Base-by-base conservation (phyloP, 345 rosid species). In the Lepidium didymum region DNA sequence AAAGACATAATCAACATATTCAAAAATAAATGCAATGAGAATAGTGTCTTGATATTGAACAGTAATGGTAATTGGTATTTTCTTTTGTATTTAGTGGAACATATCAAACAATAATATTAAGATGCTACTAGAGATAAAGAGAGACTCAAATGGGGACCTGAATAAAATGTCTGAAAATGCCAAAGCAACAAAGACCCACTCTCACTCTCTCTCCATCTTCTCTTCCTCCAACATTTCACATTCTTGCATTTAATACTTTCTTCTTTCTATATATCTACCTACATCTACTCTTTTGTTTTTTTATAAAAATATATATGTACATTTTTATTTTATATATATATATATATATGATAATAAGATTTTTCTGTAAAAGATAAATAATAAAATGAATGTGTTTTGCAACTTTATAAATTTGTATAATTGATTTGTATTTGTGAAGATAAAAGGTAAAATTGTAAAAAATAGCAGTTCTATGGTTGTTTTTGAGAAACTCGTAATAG, bases 161-260 rank as follows among this genome's bases (percentile, higher is more conserved):
- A 69, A 59, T 69, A 16, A 59, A 59, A 69, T 69, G 74, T 69
- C 67, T 69, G 51, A 29, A 69, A 38, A 59, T 38, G 74, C 74
- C 74, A 59, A 59, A 59, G 43, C 74, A 69, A 41, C 49, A 37
- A 5, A 49, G 74, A 49, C 74, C 74, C 67, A 69, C 21, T 19
- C 2, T 19, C 2, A 19, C 73, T 47, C 66, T 10, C 35, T 11
- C 65, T 58, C 50, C 36, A 57, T 57, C 64, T 25, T 46, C 33
- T 68, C 46, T 38, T 69, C 65, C 42, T 47, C 66, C 59, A 69
- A 69, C 67, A 69, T 69, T 69, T 69, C 74, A 59, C 67, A 49
- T 69, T 47, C 58, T 38, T 50, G 13, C 49, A 27, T 47, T 69
- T 25, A 27, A 56, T 44, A 36, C 45, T 57, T 56, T 57, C 57